Evolutionary conservation across 2,329 filamentous ascomycete species (phyloP).

Genomic region (Epichloe typhina): DNA sequence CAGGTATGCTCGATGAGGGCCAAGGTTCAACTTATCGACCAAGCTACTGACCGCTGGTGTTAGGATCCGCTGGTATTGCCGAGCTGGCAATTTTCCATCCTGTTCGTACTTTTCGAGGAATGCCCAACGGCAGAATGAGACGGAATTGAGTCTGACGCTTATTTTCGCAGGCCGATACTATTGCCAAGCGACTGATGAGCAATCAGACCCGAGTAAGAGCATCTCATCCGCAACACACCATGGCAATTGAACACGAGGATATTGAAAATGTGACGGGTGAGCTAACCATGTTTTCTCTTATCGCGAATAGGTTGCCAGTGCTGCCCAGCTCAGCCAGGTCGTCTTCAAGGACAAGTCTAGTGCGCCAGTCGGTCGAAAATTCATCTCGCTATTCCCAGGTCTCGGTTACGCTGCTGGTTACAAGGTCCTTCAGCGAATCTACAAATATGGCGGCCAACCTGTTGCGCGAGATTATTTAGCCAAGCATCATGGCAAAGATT

Average conservation of each 20-base stretch:
- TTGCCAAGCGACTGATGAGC: conserved; percentile 98
- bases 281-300: conserved; percentile 2
- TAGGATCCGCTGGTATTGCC: conserved; percentile 84
- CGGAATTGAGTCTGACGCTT: neutral
- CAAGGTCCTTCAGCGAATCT: conserved; percentile 92
- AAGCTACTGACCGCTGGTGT: conserved; percentile 10
- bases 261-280: conserved; percentile 8
- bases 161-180: conserved; percentile 69
- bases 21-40: neutral
- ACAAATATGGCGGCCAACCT: conserved; percentile 97
- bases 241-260: neutral
- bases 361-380: conserved; percentile 60
- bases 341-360: conserved; percentile 83
- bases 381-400: conserved; percentile 91
- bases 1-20: conserved; percentile 44
- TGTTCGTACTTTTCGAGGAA: conserved; percentile 32
- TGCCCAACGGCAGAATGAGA: neutral
- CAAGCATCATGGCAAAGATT: conserved; percentile 65
- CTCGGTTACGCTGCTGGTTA: conserved; percentile 95
- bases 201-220: conserved; percentile 58
- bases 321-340: conserved; percentile 66
- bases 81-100: conserved; percentile 90
- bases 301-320: conserved; percentile 17
- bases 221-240: neutral
- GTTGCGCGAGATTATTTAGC: conserved; percentile 83